These are phyloP conservation scores for Nakazawaea siamensis DNA, from an alignment of 805 yeast species.

Conservation along the genomic window DNA sequence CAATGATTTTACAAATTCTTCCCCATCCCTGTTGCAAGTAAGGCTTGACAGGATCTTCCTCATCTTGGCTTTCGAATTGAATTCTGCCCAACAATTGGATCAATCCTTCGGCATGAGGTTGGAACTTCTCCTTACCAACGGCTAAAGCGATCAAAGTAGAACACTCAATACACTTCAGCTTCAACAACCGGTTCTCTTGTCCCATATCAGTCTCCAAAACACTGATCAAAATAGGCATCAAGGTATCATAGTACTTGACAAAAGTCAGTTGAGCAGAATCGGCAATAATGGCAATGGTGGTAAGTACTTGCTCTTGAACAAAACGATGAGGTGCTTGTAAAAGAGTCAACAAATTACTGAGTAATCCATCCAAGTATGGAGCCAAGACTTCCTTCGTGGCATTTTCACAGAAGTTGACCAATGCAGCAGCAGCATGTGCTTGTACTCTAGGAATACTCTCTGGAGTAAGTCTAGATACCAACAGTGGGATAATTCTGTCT, in stretches of 20 bases:
- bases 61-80: constrained; percentile 50
- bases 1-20: constrained; percentile 79
- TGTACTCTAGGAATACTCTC: constrained; percentile 86
- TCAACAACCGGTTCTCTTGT: constrained; percentile 66
- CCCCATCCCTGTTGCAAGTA: constrained; percentile 96
- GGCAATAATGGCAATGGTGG: constrained; percentile 95
- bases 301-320: constrained; percentile 94
- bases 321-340: constrained; percentile 83
- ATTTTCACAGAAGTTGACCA: constrained; percentile 90
- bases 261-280: constrained; percentile 91
- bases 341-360: constrained; percentile 64
- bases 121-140: constrained; percentile 86
- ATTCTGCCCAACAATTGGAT: constrained; percentile 64
- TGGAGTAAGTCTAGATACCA: constrained; percentile 70
- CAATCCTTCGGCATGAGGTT: constrained; percentile 65
- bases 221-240: constrained; percentile 73
- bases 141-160: constrained; percentile 91
- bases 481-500: constrained; percentile 73
- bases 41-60: constrained; percentile 84
- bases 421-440: constrained; percentile 97
- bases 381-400: constrained; percentile 82
- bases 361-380: constrained; percentile 82
- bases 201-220: constrained; percentile 75
- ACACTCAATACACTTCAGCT: constrained; percentile 94
- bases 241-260: constrained; percentile 84